Base-by-base conservation (phyloP, 2,329 filamentous ascomycete species). In the Sporothrix dimorphospora region DNA sequence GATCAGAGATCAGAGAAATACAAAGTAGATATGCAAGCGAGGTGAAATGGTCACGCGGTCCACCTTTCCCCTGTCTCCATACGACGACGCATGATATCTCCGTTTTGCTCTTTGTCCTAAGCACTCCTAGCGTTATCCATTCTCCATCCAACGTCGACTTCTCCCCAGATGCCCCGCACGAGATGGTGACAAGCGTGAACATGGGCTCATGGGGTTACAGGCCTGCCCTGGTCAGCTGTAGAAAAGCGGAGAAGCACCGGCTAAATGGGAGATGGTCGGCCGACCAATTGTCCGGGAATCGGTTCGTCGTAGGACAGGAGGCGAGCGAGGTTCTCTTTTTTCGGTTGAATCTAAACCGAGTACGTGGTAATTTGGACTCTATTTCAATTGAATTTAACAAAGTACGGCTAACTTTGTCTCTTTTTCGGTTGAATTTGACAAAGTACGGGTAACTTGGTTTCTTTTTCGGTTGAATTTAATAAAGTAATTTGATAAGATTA, bases 151-250 rank as follows among this genome's bases (percentile, higher is more conserved):
- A n/a, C 40, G 19, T 30, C 55, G 16, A 40, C 5, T 9, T n/a
- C 30, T 45, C 27, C 42, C 21, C 55, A 45, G 40, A 70, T 70
- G 53, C 68, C 68, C 53, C 53, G 68, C 68, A 70, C 40, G 53
- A 27, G 24, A 55, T 34, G 40, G 38, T 27, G 24, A 59, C 47
- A 59, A 40, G 61, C 19, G 57, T 19, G 7, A 19, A 34, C 27
- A 34, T 57, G 53, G 53, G 51, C 24, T 30, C 30, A 42, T 42
- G 40, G 40, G 40, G 51, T 55, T 30, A 12, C 51, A 55, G 24
- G 51, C 51, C 12, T 16, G 55, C 55, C 30, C 55, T 27, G n/a
- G 34, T 57, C 4, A 19, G 3, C 14, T 34, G 63, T 34, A 19
- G 49, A 66, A 47, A n/a, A 30, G 63, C 40, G 63, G 63, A 66